These are phyloP conservation scores for Akanthomyces muscarius DNA, from an alignment of 2,329 filamentous ascomycete genomes.

Conservation along the genomic window DNA sequence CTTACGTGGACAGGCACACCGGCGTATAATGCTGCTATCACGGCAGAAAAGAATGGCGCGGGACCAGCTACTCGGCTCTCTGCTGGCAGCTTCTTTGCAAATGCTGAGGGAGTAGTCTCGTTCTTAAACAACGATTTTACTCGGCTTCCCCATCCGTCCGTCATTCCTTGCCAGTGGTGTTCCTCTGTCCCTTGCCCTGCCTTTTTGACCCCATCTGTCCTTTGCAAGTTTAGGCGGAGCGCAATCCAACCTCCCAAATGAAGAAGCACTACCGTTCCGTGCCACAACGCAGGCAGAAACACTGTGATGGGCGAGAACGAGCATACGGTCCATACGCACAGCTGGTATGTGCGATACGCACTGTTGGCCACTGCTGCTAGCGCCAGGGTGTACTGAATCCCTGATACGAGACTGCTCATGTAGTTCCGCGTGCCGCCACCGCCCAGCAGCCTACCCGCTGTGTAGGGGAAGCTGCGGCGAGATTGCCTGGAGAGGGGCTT, in stretches of 20 bases:
- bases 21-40: background rate
- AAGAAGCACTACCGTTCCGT: background rate
- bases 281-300: constrained; percentile 4
- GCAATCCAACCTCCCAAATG: constrained; percentile 5
- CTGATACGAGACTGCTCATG: background rate
- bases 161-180: background rate
- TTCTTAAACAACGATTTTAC: background rate
- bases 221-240: background rate
- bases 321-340: constrained; percentile 11
- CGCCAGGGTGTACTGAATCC: background rate
- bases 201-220: no score
- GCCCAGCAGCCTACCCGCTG: background rate
- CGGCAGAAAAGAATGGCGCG: constrained; percentile 5
- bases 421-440: background rate
- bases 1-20: constrained; percentile 11
- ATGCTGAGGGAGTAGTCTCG: background rate
- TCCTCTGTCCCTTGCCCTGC: background rate
- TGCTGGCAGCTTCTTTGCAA: background rate
- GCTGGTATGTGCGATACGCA: constrained; percentile 12
- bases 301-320: background rate
- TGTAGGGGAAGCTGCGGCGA: constrained; percentile 6
- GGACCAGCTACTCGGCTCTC: background rate
- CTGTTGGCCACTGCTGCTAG: constrained; percentile 5
- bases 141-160: background rate
- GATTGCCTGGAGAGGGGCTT: background rate